These are phyloP conservation scores for Candida bentonensis DNA, from an alignment of 805 yeast species.

Conservation along the genomic window DNA sequence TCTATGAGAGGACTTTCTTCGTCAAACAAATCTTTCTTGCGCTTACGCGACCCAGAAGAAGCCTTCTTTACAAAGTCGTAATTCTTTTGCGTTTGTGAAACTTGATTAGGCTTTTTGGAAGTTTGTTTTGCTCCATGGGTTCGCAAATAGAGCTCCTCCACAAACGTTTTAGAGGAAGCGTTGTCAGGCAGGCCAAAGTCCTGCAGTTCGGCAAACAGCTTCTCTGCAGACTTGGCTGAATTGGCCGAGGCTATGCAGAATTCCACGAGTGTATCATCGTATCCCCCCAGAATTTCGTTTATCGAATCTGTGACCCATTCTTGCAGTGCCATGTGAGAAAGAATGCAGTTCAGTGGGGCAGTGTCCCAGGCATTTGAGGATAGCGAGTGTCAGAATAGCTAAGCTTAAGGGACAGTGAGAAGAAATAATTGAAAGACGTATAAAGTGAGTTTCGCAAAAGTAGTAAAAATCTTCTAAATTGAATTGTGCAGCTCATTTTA, in stretches of 20 bases:
- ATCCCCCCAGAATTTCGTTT: slow-evolving; percentile 8
- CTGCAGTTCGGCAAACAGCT: slow-evolving; percentile 8
- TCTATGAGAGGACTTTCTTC: too few species aligned
- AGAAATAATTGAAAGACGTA: too few species aligned
- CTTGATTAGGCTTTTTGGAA: not conserved
- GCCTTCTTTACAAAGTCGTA: not conserved
- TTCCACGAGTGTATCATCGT: slow-evolving; percentile 16
- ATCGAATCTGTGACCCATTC: not conserved
- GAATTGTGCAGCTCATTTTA: too few species aligned
- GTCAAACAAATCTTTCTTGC: not conserved
- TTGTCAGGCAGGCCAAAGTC: slow-evolving; percentile 14
- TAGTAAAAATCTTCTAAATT: too few species aligned
- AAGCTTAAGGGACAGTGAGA: too few species aligned
- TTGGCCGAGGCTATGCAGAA: slow-evolving; percentile 16
- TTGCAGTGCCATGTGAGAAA: not conserved
- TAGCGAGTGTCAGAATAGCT: too few species aligned
- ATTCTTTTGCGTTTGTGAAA: not conserved
- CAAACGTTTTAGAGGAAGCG: slow-evolving; percentile 7
- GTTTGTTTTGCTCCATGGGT: slow-evolving; percentile 3
- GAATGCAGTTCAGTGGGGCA: too few species aligned
- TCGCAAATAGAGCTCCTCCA: slow-evolving; percentile 9
- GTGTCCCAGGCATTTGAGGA: too few species aligned
- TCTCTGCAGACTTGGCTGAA: slow-evolving; percentile 9
- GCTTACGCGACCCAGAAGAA: not conserved
- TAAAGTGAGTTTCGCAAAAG: too few species aligned